Conservation (phyloP, 2,329 filamentous ascomycete genomes). For the Neurospora crassa region DNA sequence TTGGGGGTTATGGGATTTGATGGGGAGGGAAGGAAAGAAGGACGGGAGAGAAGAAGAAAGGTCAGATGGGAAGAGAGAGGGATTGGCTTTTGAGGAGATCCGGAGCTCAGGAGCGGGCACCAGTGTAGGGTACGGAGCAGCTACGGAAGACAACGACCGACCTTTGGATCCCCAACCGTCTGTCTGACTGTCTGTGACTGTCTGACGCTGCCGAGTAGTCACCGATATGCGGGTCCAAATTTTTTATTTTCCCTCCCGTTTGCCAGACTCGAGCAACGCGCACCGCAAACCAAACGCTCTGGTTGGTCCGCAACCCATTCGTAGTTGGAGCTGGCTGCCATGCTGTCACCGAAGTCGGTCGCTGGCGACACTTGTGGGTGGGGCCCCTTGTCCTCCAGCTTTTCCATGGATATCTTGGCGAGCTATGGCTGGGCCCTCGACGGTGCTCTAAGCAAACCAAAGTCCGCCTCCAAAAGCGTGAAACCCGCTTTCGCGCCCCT, state of each 20-base stretch:
- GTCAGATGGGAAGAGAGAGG: background rate
- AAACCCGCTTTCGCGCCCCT: background rate
- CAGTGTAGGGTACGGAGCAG: background rate
- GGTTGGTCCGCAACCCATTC: background rate
- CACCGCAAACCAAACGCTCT: background rate
- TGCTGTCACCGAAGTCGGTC: conserved; percentile 13
- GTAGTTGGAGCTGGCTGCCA: background rate
- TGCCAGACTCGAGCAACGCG: background rate
- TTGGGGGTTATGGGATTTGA: conserved; percentile 16
- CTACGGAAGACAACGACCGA: background rate
- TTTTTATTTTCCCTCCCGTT: conserved; percentile 8
- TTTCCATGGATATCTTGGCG: conserved; percentile 1
- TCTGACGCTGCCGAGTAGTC: background rate
- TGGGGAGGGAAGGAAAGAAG: conserved; percentile 5
- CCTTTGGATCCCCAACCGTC: background rate
- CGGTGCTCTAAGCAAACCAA: background rate
- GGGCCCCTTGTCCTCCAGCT: background rate
- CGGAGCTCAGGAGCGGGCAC: background rate
- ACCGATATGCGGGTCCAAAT: conserved; percentile 6
- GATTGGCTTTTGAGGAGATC: background rate
- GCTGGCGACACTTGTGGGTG: conserved; percentile 3
- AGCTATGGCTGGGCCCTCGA: background rate
- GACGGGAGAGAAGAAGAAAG: background rate
- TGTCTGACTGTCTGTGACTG: conserved; percentile 1
- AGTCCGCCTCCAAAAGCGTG: background rate